A percentile compares a stretch with the other conserved stretches of the same genome.
These are phyloP conservation scores for Plenodomus lindquistii DNA, from an alignment of 2,329 filamentous ascomycete species.

Conservation along the genomic window DNA sequence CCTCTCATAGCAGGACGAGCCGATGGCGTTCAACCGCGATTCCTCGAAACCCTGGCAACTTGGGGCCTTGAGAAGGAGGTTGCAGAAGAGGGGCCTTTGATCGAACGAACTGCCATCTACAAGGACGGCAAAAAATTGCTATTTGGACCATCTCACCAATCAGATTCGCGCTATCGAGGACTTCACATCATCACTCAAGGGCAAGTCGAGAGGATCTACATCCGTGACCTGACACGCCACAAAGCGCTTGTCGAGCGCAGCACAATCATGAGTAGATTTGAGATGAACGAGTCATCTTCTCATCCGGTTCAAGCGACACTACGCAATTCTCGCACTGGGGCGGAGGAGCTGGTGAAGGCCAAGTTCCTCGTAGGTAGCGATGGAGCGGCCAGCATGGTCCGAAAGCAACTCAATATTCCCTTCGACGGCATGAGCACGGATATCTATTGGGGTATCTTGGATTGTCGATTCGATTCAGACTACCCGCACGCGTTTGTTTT, in stretches of 20 bases:
- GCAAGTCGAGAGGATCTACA: conserved; percentile 43
- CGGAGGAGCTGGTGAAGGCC: conserved; percentile 26
- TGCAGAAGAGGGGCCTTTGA: conserved; percentile 38
- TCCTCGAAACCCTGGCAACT: conserved; percentile 12
- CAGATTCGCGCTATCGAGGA: conserved; percentile 42
- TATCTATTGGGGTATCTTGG: conserved; percentile 43
- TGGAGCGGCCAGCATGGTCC: conserved; percentile 36
- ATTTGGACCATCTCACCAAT: conserved; percentile 22
- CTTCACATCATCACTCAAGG: conserved; percentile 45
- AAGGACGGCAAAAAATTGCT: conserved; percentile 35
- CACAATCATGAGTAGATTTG: conserved; percentile 4
- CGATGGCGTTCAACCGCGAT: conserved; percentile 27
- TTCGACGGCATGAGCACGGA: conserved; percentile 39
- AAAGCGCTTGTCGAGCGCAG: conserved; percentile 37
- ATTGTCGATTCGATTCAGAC: conserved; percentile 15
- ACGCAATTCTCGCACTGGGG: conserved; percentile 14
- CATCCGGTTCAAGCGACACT: conserved; percentile 10
- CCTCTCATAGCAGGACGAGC: conserved; percentile 33
- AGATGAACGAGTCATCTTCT: conserved; percentile 12
- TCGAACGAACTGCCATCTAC: conserved; percentile 31
- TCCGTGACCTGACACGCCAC: conserved; percentile 43
- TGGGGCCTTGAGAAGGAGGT: conserved; percentile 33
- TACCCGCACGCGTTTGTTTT: conserved; percentile 12
- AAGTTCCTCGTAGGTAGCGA: conserved; percentile 42
- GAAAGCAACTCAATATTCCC: conserved; percentile 32